Percentiles rank a stretch among this genome's conserved stretches.
phyloP scores from a whole-genome alignment of 2,329 filamentous ascomycete genomes.

The Leptographium wingfieldii region DNA sequence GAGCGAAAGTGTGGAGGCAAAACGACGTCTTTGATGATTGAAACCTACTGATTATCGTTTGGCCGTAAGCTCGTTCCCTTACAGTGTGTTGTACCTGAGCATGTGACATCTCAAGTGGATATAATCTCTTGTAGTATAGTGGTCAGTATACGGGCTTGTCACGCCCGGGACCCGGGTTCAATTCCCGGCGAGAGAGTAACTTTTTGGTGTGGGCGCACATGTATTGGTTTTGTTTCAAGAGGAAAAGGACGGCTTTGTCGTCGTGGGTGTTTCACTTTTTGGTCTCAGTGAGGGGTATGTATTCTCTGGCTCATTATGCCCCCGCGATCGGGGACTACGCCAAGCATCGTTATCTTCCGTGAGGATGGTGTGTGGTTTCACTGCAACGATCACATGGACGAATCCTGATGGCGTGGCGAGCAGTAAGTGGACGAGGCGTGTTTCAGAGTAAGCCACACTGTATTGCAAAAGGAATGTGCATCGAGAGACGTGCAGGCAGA shows the following conservation, averaged over 20 bases:
- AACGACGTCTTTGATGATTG: no score
- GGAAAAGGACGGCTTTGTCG: no score
- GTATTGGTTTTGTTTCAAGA: not conserved
- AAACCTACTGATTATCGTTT: no score
- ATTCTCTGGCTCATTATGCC: no score
- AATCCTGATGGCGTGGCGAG: not conserved
- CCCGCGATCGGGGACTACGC: no score
- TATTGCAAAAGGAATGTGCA: not conserved
- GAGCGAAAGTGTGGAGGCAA: no score
- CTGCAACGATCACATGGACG: not conserved
- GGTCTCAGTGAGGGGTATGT: no score
- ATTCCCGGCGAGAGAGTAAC: conserved; percentile 2
- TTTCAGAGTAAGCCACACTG: not conserved
- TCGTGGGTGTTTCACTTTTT: no score
- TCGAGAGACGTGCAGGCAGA: not conserved
- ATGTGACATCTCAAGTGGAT: not conserved
- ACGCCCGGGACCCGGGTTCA: conserved; percentile 4
- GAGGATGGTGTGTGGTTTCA: no score
- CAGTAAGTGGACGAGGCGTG: no score
- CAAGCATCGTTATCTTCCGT: no score
- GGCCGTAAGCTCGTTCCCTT: not conserved
- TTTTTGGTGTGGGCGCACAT: not conserved
- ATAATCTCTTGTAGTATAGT: conserved; percentile 3
- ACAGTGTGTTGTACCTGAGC: not conserved
- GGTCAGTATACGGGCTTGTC: conserved; percentile 5